Base-by-base conservation (phyloP, 192 early-diverging fungal species). In the Polychytrium aggregatum region DNA sequence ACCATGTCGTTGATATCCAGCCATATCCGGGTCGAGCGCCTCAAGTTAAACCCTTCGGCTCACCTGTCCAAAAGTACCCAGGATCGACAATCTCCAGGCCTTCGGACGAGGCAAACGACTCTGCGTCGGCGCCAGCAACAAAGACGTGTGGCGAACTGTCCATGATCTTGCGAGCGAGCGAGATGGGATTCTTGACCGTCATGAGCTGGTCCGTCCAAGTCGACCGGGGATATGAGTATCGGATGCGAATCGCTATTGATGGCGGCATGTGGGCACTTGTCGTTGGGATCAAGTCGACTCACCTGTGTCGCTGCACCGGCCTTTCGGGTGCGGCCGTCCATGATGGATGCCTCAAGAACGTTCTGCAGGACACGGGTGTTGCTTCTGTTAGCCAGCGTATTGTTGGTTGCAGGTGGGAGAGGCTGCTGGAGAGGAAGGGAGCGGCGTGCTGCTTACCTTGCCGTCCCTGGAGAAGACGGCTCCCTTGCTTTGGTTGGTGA, bases 141-240 rank as follows among this genome's bases (percentile, higher is more conserved):
- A 72, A 72, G n/a, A 60, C 62, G 37, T 72, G 66, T 24, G 46
- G 56, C 39, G 49, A 42, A 9, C 52, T 48, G 5, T 50, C 37
- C 30, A 53, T 47, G 18, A 53, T 48, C 27, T 71, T 33, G 36
- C 59, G 48, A 0, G 65, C 65, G 10, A 72, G 59, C 9, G 45
- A 46, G 25, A 72, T 70, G 2, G 70, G 70, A 44, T 72, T 69
- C 24, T 62, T 62, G 17, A 70, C 52, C 17, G 47, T 59, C 14
- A 42, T 50, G 3, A 65, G 48, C 33, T 65, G 17, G 28, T n/a
- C n/a, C n/a, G n/a, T n/a, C n/a, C n/a, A 27, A 24, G 13, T 44
- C 1, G 21, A 14, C 21, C 13, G 13, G 21, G 42, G 13, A 17
- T 44, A 44, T 14, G 21, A 21, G 25, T 14, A 13, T 17, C 25